A percentile compares a stretch with the other conserved stretches of the same genome.
phyloP scores from a whole-genome alignment of 179 eudicot genomes.

The Spinacia oleracea region DNA sequence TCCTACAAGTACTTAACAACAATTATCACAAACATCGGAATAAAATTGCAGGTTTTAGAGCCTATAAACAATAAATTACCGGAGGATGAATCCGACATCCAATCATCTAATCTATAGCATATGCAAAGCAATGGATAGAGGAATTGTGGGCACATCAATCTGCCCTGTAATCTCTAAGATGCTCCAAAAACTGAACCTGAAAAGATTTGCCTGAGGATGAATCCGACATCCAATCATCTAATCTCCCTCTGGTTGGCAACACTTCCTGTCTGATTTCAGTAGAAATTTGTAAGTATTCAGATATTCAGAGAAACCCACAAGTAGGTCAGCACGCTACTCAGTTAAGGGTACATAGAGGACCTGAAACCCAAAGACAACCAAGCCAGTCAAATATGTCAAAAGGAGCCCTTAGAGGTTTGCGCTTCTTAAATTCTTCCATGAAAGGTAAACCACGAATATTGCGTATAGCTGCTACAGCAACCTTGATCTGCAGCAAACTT shows the following conservation, averaged over 20 bases:
- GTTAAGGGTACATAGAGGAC: conserved; percentile 28
- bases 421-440: conserved; percentile 58
- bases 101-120: too few relatives aligned
- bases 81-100: too few relatives aligned
- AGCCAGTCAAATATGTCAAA: conserved; percentile 94
- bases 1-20: too few relatives aligned
- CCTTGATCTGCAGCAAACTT: conserved; percentile 65
- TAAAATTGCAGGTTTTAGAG: too few relatives aligned
- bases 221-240: too few relatives aligned
- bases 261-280: conserved; percentile 67
- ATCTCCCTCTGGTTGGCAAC: conserved; percentile 90
- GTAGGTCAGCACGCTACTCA: background rate
- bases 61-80: too few relatives aligned
- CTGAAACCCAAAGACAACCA: conserved; percentile 86
- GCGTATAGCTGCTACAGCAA: conserved; percentile 72
- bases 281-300: background rate
- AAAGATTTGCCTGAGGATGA: too few relatives aligned
- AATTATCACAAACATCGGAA: too few relatives aligned
- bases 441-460: conserved; percentile 81
- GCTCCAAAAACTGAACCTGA: too few relatives aligned
- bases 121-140: too few relatives aligned
- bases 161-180: too few relatives aligned
- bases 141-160: too few relatives aligned
- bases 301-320: background rate
- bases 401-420: conserved; percentile 32